Percentiles rank a stretch among this genome's conserved stretches.
These are phyloP conservation scores for Curvularia sp. DNA, from an alignment of 2,329 filamentous ascomycete genomes.

Conservation along the genomic window DNA sequence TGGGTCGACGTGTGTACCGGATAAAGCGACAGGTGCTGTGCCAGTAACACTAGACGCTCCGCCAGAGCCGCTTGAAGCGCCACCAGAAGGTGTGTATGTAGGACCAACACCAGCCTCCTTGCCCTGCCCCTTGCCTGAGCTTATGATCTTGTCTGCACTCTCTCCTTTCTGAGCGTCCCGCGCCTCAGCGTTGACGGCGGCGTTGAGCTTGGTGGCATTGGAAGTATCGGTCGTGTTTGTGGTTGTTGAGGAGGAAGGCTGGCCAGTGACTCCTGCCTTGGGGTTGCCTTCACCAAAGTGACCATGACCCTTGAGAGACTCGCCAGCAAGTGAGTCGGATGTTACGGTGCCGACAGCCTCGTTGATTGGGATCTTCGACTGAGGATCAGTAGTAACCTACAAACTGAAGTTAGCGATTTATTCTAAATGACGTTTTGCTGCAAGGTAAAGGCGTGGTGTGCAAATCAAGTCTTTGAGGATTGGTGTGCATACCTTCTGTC, in stretches of 20 bases:
- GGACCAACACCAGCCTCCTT: conserved; percentile 47
- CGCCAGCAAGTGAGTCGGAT: conserved; percentile 76
- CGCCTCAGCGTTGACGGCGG: conserved; percentile 56
- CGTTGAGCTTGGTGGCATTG: conserved; percentile 58
- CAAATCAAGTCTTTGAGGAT: not conserved
- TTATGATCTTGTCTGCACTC: conserved; percentile 50
- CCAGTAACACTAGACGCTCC: conserved; percentile 29
- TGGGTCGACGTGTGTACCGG: conserved; percentile 40
- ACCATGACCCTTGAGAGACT: conserved; percentile 69
- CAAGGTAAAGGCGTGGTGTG: not conserved
- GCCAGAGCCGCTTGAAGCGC: conserved; percentile 35
- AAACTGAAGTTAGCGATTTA: conserved; percentile 10
- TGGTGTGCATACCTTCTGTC: conserved; percentile 28
- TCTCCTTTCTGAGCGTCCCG: conserved; percentile 54
- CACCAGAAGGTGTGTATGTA: conserved; percentile 43
- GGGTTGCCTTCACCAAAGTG: conserved; percentile 66
- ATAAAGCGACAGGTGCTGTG: conserved; percentile 49
- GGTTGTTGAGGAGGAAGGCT: conserved; percentile 61
- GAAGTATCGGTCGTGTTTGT: conserved; percentile 64
- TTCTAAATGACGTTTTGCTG: not conserved
- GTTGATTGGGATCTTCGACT: conserved; percentile 54
- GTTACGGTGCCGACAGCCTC: conserved; percentile 71
- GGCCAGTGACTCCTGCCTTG: conserved; percentile 57
- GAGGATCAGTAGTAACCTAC: conserved; percentile 58
- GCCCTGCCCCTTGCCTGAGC: conserved; percentile 49